phyloP scores from a whole-genome alignment of 768 basidiomycete genomes.

The Xerocomellus amylosporus region DNA sequence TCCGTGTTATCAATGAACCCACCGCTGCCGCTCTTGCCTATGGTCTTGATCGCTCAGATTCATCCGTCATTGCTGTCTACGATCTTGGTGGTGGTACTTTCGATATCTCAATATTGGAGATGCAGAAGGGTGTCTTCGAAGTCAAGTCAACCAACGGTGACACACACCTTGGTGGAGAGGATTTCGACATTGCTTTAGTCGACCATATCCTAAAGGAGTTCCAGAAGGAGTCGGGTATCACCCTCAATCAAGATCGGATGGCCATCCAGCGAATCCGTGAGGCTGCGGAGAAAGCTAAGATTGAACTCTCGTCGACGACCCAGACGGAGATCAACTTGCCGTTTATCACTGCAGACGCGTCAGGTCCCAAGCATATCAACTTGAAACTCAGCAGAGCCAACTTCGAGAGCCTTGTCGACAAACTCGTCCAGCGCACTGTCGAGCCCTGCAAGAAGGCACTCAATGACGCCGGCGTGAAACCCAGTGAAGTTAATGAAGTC shows the following conservation, averaged over 20 bases:
- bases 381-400: slow-evolving; percentile 81
- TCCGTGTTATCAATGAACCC: slow-evolving; percentile 98
- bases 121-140: slow-evolving; percentile 99
- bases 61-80: slow-evolving; percentile 94
- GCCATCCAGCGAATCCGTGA: slow-evolving; percentile 99
- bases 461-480: slow-evolving; percentile 88
- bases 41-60: slow-evolving; percentile 80
- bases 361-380: slow-evolving; percentile 98
- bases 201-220: slow-evolving; percentile 85
- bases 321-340: slow-evolving; percentile 98
- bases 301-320: slow-evolving; percentile 89
- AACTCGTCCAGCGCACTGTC: slow-evolving; percentile 83
- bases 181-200: slow-evolving; percentile 91
- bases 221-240: slow-evolving; percentile 87
- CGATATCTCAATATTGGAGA: slow-evolving; percentile 99
- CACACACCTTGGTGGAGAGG: slow-evolving; percentile 96
- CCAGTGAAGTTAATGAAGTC: slow-evolving; percentile 92
- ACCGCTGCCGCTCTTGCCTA: slow-evolving; percentile 98
- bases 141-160: slow-evolving; percentile 99
- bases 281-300: slow-evolving; percentile 99
- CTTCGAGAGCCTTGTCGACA: slow-evolving; percentile 82
- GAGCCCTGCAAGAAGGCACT: slow-evolving; percentile 98
- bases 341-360: slow-evolving; percentile 95
- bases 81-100: slow-evolving; percentile 98
- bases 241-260: slow-evolving; percentile 85